Evolutionary conservation across 148 eudicot genomes (phyloP), one percentile per base, ranked within the genome.

Genomic region (Selenicereus undatus): DNA sequence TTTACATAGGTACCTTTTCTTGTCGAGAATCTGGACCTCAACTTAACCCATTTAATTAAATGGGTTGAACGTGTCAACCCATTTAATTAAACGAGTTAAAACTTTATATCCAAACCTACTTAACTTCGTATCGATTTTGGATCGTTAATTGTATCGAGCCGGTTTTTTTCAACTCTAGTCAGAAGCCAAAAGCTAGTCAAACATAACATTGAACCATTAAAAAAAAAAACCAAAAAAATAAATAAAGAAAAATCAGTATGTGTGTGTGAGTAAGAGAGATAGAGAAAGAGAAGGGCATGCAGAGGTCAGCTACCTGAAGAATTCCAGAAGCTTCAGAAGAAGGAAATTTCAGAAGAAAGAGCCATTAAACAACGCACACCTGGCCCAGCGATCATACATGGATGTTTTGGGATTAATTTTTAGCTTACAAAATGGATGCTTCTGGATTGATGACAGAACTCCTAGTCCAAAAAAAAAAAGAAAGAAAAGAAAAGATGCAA

Each of bases 241-340:
- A 32, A 32, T 0, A 32, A 32, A 32, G 32, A 32, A 32, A 32
- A 32, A 32, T 32, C 32, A 32, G 2, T 32, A 2, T 32, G 32
- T 32, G 32, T 32, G 32, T 32, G 32, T 32, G 32, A 32, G 32
- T 0, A 12, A 64, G 68, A 64, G 29, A 56, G 62, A 56, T n/a
- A 56, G 62, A 18, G 62, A 56, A n/a, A 56, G 62, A 52, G 58
- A 52, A 18, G 8, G 58, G 18, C 14, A 52, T 12, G 58, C 17
- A 52, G 58, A 56, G 62, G 22, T 48, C 52, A 48, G 52, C 14
- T 12, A 30, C 72, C 62, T 18, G 62, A 56, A 20, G 60, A n/a
- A 27, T 43, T 66, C 73, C 80, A 66, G 73, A 78, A 78, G 80
- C 73, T 65, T 65, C 80, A n/a, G 68, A 11, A 62, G 73, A 26